Evolutionary conservation across 805 yeast species (phyloP).

Genomic region (Martiniozyma abietophila): DNA sequence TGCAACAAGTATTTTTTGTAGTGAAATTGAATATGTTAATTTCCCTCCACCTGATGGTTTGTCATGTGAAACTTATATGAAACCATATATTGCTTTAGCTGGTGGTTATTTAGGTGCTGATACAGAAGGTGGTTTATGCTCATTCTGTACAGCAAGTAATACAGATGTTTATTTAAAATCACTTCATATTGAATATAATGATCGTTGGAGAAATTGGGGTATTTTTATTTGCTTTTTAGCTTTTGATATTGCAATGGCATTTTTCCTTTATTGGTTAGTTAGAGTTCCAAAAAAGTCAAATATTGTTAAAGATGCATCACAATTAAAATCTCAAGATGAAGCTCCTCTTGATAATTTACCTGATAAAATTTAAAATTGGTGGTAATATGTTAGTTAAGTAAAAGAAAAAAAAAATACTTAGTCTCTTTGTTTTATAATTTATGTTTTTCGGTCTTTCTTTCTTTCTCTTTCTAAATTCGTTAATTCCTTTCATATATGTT

Average conservation of each 20-base stretch:
- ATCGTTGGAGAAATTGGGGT: slow-evolving; percentile 60
- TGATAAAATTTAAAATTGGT: too few relatives aligned
- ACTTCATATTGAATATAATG: slow-evolving; percentile 33
- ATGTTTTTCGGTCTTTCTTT: too few relatives aligned
- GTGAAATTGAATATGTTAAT: slow-evolving; percentile 35
- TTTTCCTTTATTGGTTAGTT: slow-evolving; percentile 42
- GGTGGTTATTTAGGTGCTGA: slow-evolving; percentile 42
- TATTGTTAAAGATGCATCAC: slow-evolving; percentile 22
- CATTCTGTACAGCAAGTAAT: slow-evolving; percentile 45
- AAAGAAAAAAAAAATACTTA: too few relatives aligned
- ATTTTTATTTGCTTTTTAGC: slow-evolving; percentile 41
- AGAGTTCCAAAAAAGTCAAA: slow-evolving; percentile 62
- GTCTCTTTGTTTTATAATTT: too few relatives aligned
- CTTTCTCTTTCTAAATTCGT: too few relatives aligned
- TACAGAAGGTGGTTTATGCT: slow-evolving; percentile 43
- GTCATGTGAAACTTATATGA: slow-evolving; percentile 51
- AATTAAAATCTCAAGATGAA: slow-evolving; percentile 15
- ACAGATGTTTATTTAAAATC: slow-evolving; percentile 53
- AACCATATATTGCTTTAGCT: slow-evolving; percentile 25
- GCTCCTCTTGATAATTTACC: slow-evolving; percentile 9
- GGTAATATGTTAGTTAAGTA: too few relatives aligned
- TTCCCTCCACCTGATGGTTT: slow-evolving; percentile 46
- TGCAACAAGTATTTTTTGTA: slow-evolving; percentile 37
- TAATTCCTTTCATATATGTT: too few relatives aligned
- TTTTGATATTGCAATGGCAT: slow-evolving; percentile 30